Base-by-base conservation (phyloP, 2,329 filamentous ascomycete genomes). In the Herpotrichia juniperi region DNA sequence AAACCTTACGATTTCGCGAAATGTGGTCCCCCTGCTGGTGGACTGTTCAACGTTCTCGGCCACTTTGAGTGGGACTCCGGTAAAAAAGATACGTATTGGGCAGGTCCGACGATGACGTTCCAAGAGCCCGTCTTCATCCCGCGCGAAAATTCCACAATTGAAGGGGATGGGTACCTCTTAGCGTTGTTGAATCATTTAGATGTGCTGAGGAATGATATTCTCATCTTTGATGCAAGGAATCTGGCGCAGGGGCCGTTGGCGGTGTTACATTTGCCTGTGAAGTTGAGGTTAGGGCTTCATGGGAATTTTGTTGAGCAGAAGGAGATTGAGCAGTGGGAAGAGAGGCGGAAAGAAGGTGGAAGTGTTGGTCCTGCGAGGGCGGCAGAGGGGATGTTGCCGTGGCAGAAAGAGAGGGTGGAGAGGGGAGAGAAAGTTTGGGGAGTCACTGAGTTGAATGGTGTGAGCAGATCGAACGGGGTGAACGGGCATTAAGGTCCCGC, bases 41-140 rank as follows among this genome's bases (percentile, higher is more conserved):
- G 68, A 0, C 42, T 71, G 6, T 72, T 71, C 54, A 71, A 72
- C 34, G 64, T 67, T 11, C 58, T 76, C 16, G 68, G 66, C 0
- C 67, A 70, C 42, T 69, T 58, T 31, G 62, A 68, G 25, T 72
- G 67, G 66, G 63, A 68, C 9, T 68, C 61, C 1, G 64, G 68
- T 1, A 57, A 63, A 44, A 71, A 65, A 11, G 63, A 69, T 45
- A 69, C 58, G 24, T 76, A 63, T 46, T 75, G 64, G 55, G 72
- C 67, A 17, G 74, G 71, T 1, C 71, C 67, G 22, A 72, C 66
- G 9, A 68, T 72, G 22, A 79, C 79, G 0, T 79, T 82, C 54
- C 81, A 83, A 61, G 81, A 84, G 54, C 81, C 81, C 0, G 76
- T 79, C 0, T 84, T 84, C 50, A 77, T 83, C 11, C 81, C 81